Evolutionary conservation across 179 eudicot species (phyloP), one percentile per base, ranked within the genome.

Genomic region (Sideroxylon spinosum): DNA sequence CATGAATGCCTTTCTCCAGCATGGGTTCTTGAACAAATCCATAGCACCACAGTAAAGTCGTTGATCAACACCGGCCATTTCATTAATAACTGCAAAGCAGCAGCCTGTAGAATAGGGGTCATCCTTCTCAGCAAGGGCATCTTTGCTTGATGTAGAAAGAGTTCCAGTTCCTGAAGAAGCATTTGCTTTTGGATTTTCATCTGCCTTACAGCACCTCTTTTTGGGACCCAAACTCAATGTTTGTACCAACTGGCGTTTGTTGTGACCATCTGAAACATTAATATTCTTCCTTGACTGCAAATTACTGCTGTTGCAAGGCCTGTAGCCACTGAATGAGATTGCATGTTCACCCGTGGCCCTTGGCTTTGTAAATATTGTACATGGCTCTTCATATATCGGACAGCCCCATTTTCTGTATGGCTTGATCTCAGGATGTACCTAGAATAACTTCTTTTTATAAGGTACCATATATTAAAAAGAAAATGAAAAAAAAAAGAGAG

Each of bases 351-450:
- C 75, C 0, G 79, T 68, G 23, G 82, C 80, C 7, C 0, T 29
- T 32, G 68, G 56, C 60, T 53, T 70, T 37, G 80, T 78, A 19
- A 78, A 78, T 49, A 78, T 78, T 44, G 80, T 78, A 20, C 80
- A 70, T 20, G 70, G 55, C 44, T 78, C 68, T 67, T 78, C 80
- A n/a, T 78, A 78, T 55, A 70, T 53, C 23, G 80, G 80, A 46
- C 80, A 78, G 50, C 80, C 76, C 63, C 68, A 78, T 70, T 70
- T 78, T 23, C 80, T 44, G 32, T 78, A 78, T 23, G 68, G 76
- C 32, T 37, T 26, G 5, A 59, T 46, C 75, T 78, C 75, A 20
- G 80, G 80, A 70, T 69, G 64, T 22, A 70, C 80, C 80, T 78
- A 46, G 20, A 68, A 78, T 46, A 23, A 48, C 20, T 65, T 32